These are phyloP conservation scores for Penicillium turbatum DNA, from an alignment of 495 filamentous ascomycete genomes.

Conservation along the genomic window DNA sequence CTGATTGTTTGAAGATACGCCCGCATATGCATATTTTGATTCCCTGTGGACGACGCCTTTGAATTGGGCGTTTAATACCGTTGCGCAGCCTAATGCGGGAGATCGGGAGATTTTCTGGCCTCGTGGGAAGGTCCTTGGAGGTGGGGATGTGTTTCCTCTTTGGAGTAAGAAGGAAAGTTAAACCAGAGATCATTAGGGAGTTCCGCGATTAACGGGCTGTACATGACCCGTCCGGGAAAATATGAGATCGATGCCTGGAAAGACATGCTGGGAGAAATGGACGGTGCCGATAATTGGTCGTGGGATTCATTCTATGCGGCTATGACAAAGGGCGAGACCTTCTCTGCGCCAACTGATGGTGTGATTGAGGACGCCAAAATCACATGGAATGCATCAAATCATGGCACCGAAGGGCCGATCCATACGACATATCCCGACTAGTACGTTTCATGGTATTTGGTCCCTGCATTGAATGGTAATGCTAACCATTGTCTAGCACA, in stretches of 20 bases:
- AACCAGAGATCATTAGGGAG: slow-evolving; percentile 18
- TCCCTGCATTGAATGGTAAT: not conserved
- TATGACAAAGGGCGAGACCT: slow-evolving; percentile 42
- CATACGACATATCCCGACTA: slow-evolving; percentile 49
- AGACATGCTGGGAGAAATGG: slow-evolving; percentile 31
- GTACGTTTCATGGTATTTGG: slow-evolving; percentile 12
- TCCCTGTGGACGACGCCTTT: slow-evolving; percentile 34
- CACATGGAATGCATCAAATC: slow-evolving; percentile 30
- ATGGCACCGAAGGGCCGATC: slow-evolving; percentile 41
- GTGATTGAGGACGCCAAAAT: slow-evolving; percentile 39
- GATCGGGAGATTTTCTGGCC: slow-evolving; percentile 32
- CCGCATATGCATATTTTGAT: slow-evolving; percentile 33
- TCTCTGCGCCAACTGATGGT: slow-evolving; percentile 28
- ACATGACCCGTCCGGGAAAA: slow-evolving; percentile 33
- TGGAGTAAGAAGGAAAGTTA: not conserved
- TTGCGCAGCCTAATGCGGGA: slow-evolving; percentile 31
- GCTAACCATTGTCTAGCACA: slow-evolving; percentile 18
- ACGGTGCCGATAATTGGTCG: slow-evolving; percentile 31
- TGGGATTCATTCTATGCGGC: slow-evolving; percentile 34
- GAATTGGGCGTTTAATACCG: slow-evolving; percentile 36
- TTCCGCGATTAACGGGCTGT: slow-evolving; percentile 36
- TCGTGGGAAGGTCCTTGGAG: slow-evolving; percentile 38
- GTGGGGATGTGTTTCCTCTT: slow-evolving; percentile 11
- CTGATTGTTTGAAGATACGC: slow-evolving; percentile 23
- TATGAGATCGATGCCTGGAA: slow-evolving; percentile 33